Percentiles rank a stretch among this genome's conserved stretches.
Conservation (phyloP, 148 eudicot species). For the Fallopia convolvulus region DNA sequence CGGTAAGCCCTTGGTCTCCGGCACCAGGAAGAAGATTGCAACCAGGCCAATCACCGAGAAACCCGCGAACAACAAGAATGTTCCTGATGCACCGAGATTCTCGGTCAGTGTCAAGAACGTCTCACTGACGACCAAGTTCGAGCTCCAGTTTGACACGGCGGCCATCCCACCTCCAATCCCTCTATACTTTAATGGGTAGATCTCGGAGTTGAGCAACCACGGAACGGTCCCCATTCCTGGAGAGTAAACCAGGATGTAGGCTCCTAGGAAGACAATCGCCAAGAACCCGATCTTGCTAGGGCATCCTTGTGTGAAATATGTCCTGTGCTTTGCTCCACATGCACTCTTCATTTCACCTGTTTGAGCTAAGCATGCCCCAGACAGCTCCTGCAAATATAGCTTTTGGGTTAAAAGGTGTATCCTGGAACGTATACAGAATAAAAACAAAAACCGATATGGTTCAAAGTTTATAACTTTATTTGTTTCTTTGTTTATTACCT, state of each 20-base stretch:
- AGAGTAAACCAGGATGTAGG: constrained; percentile 64
- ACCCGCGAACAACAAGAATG: constrained; percentile 61
- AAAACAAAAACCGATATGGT: too few species aligned
- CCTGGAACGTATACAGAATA: too few species aligned
- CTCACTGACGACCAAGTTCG: constrained; percentile 66
- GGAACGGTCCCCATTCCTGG: constrained; percentile 90
- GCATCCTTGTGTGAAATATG: constrained; percentile 72
- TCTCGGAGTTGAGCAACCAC: constrained; percentile 87
- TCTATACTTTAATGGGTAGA: constrained; percentile 60
- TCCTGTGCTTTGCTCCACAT: constrained; percentile 40
- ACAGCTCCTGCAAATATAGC: constrained; percentile 29
- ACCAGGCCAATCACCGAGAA: constrained; percentile 41
- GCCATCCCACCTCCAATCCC: constrained; percentile 74
- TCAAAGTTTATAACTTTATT: too few species aligned
- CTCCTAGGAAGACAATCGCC: constrained; percentile 51
- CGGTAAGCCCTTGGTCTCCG: constrained; percentile 74
- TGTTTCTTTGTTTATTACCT: constrained; percentile 21
- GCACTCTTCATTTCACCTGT: constrained; percentile 28
- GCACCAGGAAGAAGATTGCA: constrained; percentile 53
- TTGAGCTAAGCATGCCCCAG: constrained; percentile 57
- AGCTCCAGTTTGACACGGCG: constrained; percentile 60
- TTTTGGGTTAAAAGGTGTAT: too few species aligned
- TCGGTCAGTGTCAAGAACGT: constrained; percentile 59
- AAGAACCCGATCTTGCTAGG: constrained; percentile 65
- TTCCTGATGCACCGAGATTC: constrained; percentile 48